A percentile compares a stretch with the other conserved stretches of the same genome.
Evolutionary conservation across 139 green algal genomes (phyloP).

Genomic region (Chlamydomonas applanata): DNA sequence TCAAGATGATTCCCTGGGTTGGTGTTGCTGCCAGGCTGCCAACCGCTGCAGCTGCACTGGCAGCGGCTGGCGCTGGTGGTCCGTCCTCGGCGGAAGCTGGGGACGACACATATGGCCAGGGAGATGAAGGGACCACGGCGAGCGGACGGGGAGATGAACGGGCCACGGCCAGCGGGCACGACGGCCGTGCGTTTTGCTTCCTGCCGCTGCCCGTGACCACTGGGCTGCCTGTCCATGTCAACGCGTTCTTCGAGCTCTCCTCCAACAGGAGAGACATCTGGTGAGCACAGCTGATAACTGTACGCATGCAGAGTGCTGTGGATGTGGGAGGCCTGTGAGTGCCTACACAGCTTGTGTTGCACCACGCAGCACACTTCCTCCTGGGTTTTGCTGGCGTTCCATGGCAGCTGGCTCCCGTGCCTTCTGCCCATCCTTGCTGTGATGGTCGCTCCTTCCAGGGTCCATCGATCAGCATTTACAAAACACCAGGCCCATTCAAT

Average conservation of each 20-base stretch:
- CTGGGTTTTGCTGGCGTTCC: no score
- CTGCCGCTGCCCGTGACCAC: constrained; percentile 72
- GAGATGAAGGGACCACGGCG: no score
- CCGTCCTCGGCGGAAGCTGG: background rate
- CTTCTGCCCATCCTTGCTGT: no score
- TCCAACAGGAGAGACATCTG: constrained; percentile 73
- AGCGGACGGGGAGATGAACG: background rate
- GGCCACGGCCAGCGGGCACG: background rate
- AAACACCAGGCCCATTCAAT: no score
- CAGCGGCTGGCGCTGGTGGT: background rate
- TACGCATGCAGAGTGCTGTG: no score
- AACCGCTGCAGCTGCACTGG: background rate
- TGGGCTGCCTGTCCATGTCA: constrained; percentile 71
- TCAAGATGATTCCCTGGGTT: constrained; percentile 71
- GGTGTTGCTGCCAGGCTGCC: constrained; percentile 60
- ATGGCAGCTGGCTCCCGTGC: no score
- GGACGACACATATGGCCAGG: background rate
- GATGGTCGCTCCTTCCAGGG: background rate
- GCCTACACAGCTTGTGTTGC: background rate
- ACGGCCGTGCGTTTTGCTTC: constrained; percentile 78
- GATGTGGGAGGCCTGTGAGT: no score
- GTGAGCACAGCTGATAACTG: constrained; percentile 10
- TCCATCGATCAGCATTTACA: no score
- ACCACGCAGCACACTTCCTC: background rate
- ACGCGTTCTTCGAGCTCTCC: constrained; percentile 82